These are phyloP conservation scores for Zopfochytrium polystomum DNA, from an alignment of 371 early-diverging fungal genomes.

Conservation along the genomic window DNA sequence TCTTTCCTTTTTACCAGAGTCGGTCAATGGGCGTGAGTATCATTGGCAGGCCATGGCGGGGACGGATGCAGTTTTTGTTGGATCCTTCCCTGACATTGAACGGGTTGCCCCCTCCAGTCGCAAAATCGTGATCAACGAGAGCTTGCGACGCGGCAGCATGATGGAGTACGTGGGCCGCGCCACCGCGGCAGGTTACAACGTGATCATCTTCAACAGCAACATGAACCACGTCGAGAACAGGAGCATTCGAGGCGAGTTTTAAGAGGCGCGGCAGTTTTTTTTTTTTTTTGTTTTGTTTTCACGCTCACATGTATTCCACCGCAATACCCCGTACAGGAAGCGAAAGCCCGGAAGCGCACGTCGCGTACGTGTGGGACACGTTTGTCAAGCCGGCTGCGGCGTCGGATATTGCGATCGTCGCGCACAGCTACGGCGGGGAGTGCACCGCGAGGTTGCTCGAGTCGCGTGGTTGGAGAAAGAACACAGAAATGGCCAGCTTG, in stretches of 20 bases:
- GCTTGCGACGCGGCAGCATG: conserved; percentile 32
- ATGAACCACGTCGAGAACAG: conserved; percentile 17
- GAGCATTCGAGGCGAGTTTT: neutral
- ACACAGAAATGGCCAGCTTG: neutral
- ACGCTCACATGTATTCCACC: neutral
- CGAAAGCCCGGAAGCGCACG: conserved; percentile 34
- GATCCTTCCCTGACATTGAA: neutral
- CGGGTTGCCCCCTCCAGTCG: conserved; percentile 10
- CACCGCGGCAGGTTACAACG: conserved; percentile 25
- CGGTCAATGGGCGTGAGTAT: conserved; percentile 43
- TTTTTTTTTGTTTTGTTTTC: no score
- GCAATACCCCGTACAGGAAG: conserved; percentile 17
- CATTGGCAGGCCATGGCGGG: neutral
- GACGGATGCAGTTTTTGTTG: no score
- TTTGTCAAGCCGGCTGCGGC: conserved; percentile 26
- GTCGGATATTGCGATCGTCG: conserved; percentile 28
- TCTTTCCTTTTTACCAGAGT: no score
- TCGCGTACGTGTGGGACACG: conserved; percentile 37
- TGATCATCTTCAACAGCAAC: conserved; percentile 38
- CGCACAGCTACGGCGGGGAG: conserved; percentile 44
- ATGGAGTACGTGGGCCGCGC: conserved; percentile 35
- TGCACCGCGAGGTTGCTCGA: conserved; percentile 24
- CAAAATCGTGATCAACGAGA: conserved; percentile 45
- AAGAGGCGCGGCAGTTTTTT: neutral
- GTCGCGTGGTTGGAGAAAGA: neutral